A percentile compares a stretch with the other conserved stretches of the same genome.
Conservation (phyloP, 1,139 yeast genomes). For the Cylindricascospora bacillispora region DNA sequence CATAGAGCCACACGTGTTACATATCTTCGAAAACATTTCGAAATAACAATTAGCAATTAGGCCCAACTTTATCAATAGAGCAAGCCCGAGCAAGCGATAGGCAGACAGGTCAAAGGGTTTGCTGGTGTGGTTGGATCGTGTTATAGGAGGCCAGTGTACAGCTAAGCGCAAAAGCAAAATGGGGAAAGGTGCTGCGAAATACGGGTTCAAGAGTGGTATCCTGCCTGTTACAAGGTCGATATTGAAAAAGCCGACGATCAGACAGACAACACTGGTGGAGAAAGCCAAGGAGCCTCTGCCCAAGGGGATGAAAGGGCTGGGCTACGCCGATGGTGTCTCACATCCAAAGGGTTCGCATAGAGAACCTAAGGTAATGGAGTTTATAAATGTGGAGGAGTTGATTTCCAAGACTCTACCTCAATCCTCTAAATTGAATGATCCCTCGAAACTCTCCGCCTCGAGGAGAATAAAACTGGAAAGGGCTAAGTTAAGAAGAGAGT, state of each 20-base stretch:
- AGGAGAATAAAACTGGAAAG: constrained; percentile 46
- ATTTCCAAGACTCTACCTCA: constrained; percentile 39
- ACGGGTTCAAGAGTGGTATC: constrained; percentile 59
- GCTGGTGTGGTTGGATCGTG: too few relatives aligned
- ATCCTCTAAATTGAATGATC: constrained; percentile 29
- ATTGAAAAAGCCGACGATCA: constrained; percentile 48
- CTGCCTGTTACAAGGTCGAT: constrained; percentile 68
- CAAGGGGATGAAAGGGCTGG: constrained; percentile 28
- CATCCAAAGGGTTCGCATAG: constrained; percentile 60
- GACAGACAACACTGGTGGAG: constrained; percentile 33
- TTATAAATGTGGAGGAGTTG: constrained; percentile 45
- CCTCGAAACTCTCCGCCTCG: too few relatives aligned
- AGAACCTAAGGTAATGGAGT: constrained; percentile 40
- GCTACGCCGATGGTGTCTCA: constrained; percentile 64
- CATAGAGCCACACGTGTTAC: too few relatives aligned
- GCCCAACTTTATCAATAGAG: too few relatives aligned
- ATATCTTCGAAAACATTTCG: too few relatives aligned
- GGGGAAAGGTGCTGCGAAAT: constrained; percentile 36
- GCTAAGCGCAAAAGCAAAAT: too few relatives aligned
- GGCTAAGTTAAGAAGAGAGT: constrained; percentile 61
- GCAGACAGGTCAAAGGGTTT: too few relatives aligned
- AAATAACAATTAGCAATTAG: too few relatives aligned
- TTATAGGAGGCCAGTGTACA: too few relatives aligned
- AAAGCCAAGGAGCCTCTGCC: constrained; percentile 38
- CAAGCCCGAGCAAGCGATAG: too few relatives aligned